Percentiles rank a stretch among this genome's conserved stretches.
Conservation (phyloP, 371 early-diverging fungal genomes). For the Mortierella sp. region DNA sequence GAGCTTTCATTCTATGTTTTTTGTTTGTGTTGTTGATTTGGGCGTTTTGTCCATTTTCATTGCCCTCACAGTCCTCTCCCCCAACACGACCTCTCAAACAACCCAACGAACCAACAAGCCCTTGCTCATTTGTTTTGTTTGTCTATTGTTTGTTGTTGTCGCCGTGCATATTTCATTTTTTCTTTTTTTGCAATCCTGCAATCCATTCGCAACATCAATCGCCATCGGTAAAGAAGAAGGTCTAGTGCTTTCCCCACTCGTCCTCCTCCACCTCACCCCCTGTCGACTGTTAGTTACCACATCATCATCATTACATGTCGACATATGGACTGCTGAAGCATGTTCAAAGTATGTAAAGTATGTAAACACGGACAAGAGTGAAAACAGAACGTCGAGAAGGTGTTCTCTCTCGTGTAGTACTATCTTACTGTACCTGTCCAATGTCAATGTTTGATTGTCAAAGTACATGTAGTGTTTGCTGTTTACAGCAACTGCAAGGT, state of each 20-base stretch:
- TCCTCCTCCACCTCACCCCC: not conserved
- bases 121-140: conserved; percentile 5
- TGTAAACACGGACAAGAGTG: not conserved
- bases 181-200: not conserved
- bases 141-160: not conserved
- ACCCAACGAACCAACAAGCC: not conserved
- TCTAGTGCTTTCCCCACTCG: not conserved
- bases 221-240: not conserved
- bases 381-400: not conserved
- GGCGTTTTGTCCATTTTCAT: not conserved
- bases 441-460: too few species aligned
- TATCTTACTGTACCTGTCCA: too few species aligned
- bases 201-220: conserved; percentile 6
- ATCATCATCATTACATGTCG: not conserved
- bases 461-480: too few species aligned
- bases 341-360: not conserved
- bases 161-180: not conserved
- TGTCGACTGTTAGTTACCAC: not conserved
- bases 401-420: not conserved
- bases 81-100: too few species aligned
- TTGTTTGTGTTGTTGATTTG: not conserved
- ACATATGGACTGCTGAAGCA: not conserved
- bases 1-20: not conserved
- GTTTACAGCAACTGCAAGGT: too few species aligned
- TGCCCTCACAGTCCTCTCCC: not conserved